Conservation (phyloP, 352 stramenopile genomes). For the Pythium utonaiense region DNA sequence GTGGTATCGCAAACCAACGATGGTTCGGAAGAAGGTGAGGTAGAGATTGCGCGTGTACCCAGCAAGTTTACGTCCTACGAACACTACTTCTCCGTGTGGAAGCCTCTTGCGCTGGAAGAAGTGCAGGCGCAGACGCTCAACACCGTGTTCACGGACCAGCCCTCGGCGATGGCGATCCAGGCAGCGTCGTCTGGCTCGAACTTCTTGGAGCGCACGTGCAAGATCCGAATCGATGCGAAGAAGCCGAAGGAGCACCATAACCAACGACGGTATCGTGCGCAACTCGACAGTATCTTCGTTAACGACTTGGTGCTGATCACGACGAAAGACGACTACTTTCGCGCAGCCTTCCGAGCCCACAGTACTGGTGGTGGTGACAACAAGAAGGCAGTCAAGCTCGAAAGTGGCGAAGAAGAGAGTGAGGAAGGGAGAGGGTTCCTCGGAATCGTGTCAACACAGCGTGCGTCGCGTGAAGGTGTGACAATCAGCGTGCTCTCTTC, state of each 20-base stretch:
- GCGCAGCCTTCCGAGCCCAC: constrained; percentile 26
- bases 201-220: constrained; percentile 65
- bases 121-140: constrained; percentile 86
- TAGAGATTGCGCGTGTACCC: constrained; percentile 63
- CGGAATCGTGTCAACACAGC: constrained; percentile 70
- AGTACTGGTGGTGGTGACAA: constrained; percentile 2
- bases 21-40: constrained; percentile 70
- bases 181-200: constrained; percentile 39
- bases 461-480: constrained; percentile 67
- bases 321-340: constrained; percentile 48
- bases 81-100: constrained; percentile 89
- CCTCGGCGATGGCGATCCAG: constrained; percentile 42
- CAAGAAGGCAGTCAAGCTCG: background rate
- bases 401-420: background rate
- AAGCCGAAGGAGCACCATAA: constrained; percentile 31
- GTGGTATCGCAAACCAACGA: constrained; percentile 53
- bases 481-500: constrained; percentile 58
- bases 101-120: constrained; percentile 82
- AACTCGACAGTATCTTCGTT: constrained; percentile 50
- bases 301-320: constrained; percentile 83
- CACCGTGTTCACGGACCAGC: constrained; percentile 62
- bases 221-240: constrained; percentile 61
- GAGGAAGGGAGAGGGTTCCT: constrained; percentile 38
- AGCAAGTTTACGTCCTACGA: constrained; percentile 85
- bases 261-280: constrained; percentile 28